Evolutionary conservation across 2,329 filamentous ascomycete genomes (phyloP).

Genomic region (Aspergillus intermedius): DNA sequence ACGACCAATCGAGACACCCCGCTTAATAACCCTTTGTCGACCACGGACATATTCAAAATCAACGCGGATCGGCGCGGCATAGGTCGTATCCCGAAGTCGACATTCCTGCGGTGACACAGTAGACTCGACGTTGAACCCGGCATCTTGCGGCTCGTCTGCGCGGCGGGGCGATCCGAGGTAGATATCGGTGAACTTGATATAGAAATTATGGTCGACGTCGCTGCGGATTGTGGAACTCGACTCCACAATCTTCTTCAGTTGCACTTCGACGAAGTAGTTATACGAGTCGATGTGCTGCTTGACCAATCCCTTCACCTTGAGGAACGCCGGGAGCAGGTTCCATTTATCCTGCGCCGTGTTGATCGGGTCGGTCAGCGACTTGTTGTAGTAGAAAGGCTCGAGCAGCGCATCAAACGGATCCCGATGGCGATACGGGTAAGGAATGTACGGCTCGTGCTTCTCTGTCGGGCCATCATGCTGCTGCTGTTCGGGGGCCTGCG

Average conservation of each 20-base stretch:
- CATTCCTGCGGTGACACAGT: constrained; percentile 89
- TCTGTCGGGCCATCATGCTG: constrained; percentile 9
- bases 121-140: constrained; percentile 37
- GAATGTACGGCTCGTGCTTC: constrained; percentile 12
- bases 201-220: constrained; percentile 88
- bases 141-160: constrained; percentile 61
- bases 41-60: constrained; percentile 87
- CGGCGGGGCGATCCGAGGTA: constrained; percentile 76
- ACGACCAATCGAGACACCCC: constrained; percentile 71
- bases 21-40: constrained; percentile 66
- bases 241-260: constrained; percentile 93
- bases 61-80: constrained; percentile 87
- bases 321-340: constrained; percentile 92
- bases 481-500: constrained; percentile 10
- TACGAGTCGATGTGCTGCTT: constrained; percentile 99
- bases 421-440: constrained; percentile 20
- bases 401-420: constrained; percentile 56
- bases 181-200: constrained; percentile 88
- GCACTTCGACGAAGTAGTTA: constrained; percentile 95
- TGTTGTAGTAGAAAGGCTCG: constrained; percentile 64
- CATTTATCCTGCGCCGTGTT: constrained; percentile 79
- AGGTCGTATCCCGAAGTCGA: constrained; percentile 93
- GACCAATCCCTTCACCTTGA: constrained; percentile 93
- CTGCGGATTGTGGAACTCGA: constrained; percentile 84
- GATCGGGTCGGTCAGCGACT: constrained; percentile 62